Evolutionary conservation across 352 stramenopile genomes (phyloP).

Genomic region (Globisporangium heterothallicum): DNA sequence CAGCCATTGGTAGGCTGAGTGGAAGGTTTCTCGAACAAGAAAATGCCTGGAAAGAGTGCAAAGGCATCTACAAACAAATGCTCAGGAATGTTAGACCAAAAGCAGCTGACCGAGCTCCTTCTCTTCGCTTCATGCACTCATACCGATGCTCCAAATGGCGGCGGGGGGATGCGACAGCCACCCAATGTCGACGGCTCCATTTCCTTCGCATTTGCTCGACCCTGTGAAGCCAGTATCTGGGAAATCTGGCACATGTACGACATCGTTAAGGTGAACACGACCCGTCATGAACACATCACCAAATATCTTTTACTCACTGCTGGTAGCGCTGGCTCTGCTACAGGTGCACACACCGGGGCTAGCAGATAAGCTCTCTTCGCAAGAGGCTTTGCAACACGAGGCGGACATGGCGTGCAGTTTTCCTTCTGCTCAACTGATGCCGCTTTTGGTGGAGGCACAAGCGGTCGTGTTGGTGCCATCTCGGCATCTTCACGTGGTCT

Average conservation of each 20-base stretch:
- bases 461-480: background rate
- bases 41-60: background rate
- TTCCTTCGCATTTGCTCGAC: background rate
- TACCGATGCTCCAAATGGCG: background rate
- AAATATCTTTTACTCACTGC: background rate
- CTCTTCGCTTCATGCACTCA: no score
- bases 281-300: background rate
- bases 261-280: background rate
- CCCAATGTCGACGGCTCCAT: background rate
- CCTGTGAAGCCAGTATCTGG: background rate
- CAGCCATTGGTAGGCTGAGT: background rate
- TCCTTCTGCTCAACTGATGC: conserved; percentile 7
- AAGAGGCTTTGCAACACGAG: conserved; percentile 10
- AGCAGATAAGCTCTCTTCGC: conserved; percentile 6
- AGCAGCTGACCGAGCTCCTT: no score
- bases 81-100: background rate
- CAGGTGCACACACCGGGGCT: background rate
- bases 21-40: background rate
- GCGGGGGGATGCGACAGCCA: background rate
- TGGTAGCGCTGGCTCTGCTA: conserved; percentile 3
- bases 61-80: background rate
- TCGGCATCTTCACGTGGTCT: background rate
- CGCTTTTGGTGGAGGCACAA: background rate
- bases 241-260: background rate
- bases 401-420: background rate